Evolutionary conservation across 1,284 basidiomycete genomes (phyloP).

Genomic region (Moesziomyces antarcticus): DNA sequence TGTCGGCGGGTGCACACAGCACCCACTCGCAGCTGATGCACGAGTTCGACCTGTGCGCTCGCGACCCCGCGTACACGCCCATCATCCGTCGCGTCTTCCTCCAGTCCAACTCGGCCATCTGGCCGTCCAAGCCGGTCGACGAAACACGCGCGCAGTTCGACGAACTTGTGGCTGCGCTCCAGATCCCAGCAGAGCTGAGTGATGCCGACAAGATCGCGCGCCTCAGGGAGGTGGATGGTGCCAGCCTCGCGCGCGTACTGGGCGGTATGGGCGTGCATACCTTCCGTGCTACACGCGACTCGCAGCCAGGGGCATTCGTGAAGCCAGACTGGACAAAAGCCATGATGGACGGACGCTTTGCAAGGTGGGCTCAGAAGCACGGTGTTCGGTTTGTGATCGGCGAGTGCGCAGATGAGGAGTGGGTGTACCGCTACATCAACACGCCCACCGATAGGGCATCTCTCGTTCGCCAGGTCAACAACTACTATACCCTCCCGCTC

Average conservation of each 20-base stretch:
- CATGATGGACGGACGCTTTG: conserved; percentile 43
- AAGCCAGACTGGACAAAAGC: conserved; percentile 29
- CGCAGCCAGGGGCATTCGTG: conserved; percentile 25
- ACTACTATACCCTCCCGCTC: conserved; percentile 42
- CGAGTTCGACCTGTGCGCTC: conserved; percentile 46
- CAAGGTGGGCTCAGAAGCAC: conserved; percentile 33
- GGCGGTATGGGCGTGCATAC: conserved; percentile 45
- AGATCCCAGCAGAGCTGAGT: conserved; percentile 3
- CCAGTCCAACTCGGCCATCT: conserved; percentile 44
- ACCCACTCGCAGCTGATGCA: conserved; percentile 65
- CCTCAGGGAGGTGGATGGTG: conserved; percentile 26
- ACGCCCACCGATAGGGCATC: conserved; percentile 18
- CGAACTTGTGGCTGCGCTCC: conserved; percentile 25
- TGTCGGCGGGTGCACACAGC: conserved; percentile 65
- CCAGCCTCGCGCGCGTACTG: conserved; percentile 15
- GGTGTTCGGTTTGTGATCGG: conserved; percentile 34
- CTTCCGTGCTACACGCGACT: conserved; percentile 44
- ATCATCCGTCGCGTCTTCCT: conserved; percentile 43
- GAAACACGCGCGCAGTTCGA: conserved; percentile 40
- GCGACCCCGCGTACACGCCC: conserved; percentile 20
- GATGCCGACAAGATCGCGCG: conserved; percentile 26
- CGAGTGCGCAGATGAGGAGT: conserved; percentile 42
- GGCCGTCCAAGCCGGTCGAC: conserved; percentile 36
- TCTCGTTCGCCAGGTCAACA: conserved; percentile 38
- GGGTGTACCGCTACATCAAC: conserved; percentile 48